Conservation (phyloP, 306 rosid species). For the Acacia crassicarpa region DNA sequence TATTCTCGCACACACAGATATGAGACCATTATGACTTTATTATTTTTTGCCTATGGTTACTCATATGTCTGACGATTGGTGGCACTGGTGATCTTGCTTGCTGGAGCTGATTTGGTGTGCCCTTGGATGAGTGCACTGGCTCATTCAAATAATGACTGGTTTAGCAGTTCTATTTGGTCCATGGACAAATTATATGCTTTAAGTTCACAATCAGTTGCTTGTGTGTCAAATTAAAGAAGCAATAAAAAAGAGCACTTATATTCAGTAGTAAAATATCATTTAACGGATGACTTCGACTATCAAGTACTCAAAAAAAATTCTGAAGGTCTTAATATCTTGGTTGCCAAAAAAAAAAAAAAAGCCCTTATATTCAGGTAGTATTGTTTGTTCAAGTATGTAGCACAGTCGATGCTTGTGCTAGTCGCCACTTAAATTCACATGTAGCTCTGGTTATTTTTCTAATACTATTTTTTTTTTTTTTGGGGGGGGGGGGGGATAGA, state of each 20-base stretch:
- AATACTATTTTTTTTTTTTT: neutral
- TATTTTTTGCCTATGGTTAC: neutral
- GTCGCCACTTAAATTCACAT: neutral
- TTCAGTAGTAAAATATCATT: slow-evolving; percentile 6
- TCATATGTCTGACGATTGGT: neutral
- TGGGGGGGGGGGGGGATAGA: too few species aligned
- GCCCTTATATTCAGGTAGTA: neutral
- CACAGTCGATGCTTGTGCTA: slow-evolving; percentile 6
- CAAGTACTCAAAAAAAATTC: neutral
- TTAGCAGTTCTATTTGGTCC: slow-evolving; percentile 13
- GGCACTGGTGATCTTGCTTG: neutral
- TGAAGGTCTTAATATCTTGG: neutral
- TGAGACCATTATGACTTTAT: neutral
- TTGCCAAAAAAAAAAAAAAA: neutral
- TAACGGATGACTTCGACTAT: neutral
- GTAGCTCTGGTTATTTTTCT: neutral
- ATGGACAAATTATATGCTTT: slow-evolving; percentile 18
- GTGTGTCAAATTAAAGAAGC: neutral
- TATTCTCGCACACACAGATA: neutral
- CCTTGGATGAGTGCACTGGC: slow-evolving; percentile 12
- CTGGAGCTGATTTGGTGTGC: neutral
- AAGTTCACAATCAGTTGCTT: neutral
- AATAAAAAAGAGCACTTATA: neutral
- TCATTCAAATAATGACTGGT: neutral
- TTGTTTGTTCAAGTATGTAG: slow-evolving; percentile 14